These are phyloP conservation scores for Rhodamnia argentea DNA, from an alignment of 345 rosid genomes.

Conservation along the genomic window DNA sequence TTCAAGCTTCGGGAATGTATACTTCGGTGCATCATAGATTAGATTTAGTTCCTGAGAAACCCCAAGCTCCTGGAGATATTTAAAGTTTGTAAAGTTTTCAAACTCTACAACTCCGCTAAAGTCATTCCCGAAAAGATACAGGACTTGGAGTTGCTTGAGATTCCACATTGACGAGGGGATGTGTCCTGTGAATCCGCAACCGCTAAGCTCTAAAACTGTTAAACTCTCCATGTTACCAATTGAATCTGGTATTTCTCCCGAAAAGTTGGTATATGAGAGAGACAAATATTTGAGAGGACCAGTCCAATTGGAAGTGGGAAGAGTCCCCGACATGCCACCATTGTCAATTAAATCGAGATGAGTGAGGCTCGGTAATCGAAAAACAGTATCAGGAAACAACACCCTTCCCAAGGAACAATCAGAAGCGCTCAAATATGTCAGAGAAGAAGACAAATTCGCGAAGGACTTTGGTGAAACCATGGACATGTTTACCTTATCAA, in stretches of 20 bases:
- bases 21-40: background rate
- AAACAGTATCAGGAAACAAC: background rate
- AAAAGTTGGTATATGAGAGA: fast-evolving
- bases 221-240: background rate
- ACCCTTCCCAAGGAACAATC: background rate
- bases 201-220: fast-evolving
- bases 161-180: too few species aligned
- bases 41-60: background rate
- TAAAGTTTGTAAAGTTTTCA: background rate
- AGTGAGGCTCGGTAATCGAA: background rate
- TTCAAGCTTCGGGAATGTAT: background rate
- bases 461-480: background rate
- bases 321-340: fast-evolving
- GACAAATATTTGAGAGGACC: background rate
- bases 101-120: too few species aligned
- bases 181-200: background rate
- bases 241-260: background rate
- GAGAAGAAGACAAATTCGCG: background rate
- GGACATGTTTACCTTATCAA: background rate
- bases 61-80: fast-evolving
- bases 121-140: fast-evolving
- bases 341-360: fast-evolving
- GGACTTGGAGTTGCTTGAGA: background rate
- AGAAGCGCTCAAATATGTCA: fast-evolving
- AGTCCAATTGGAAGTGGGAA: background rate